Percentiles rank a stretch among this genome's conserved stretches.
Conservation (phyloP, 176 grass and related monocot species). For the Aegilops tauschii region DNA sequence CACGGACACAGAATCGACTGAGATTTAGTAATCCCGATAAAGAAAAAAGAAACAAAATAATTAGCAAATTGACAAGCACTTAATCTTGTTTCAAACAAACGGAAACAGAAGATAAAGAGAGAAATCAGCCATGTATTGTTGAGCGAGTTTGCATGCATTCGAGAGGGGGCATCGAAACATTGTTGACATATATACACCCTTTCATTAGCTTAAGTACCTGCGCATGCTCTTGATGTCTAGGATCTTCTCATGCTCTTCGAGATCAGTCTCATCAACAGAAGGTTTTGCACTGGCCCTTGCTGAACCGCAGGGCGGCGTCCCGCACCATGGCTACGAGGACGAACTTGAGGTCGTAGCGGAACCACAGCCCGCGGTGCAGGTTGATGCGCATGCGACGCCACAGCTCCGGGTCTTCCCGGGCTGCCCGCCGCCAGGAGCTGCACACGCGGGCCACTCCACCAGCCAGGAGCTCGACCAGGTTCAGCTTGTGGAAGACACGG, state of each 20-base stretch:
- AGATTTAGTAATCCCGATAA: too few species aligned
- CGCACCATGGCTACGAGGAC: neutral
- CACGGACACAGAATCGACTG: too few species aligned
- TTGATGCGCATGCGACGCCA: conserved; percentile 8
- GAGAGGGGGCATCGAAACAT: too few species aligned
- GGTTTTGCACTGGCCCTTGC: neutral
- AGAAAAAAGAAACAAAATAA: too few species aligned
- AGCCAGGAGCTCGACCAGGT: neutral
- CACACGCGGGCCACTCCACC: neutral
- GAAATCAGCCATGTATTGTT: too few species aligned
- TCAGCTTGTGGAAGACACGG: neutral
- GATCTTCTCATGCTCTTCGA: neutral
- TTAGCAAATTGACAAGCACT: too few species aligned
- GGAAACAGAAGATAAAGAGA: too few species aligned
- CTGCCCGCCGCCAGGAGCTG: neutral
- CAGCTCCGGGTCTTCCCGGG: neutral
- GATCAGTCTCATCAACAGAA: neutral
- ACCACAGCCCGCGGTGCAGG: neutral
- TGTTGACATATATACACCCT: neutral
- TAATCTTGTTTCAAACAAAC: too few species aligned
- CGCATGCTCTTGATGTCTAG: neutral
- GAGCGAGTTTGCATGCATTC: too few species aligned
- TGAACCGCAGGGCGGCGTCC: neutral
- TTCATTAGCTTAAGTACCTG: neutral
- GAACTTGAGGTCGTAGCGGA: neutral